A percentile compares a stretch with the other conserved stretches of the same genome.
These are phyloP conservation scores for Abrus precatorius DNA, from an alignment of 306 rosid species.

Conservation along the genomic window DNA sequence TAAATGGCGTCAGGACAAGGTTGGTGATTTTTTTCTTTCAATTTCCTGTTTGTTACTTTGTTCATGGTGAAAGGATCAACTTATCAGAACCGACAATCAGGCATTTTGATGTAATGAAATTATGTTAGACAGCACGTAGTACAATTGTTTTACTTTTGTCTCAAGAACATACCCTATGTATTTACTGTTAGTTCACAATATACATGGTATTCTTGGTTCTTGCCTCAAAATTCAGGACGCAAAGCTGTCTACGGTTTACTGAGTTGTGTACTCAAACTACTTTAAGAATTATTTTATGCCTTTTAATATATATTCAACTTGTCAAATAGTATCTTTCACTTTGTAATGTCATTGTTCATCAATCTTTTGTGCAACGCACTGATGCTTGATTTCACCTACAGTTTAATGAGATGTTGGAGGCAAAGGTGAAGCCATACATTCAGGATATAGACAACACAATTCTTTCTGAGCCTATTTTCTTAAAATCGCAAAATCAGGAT, in stretches of 20 bases:
- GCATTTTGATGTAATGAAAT: conserved; percentile 33
- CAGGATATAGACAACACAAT: conserved; percentile 57
- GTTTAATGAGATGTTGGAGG: conserved; percentile 87
- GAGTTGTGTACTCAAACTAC: conserved; percentile 4
- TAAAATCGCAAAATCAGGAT: conserved; percentile 64
- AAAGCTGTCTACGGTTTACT: conserved; percentile 13
- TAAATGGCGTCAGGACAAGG: conserved; percentile 95
- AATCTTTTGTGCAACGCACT: conserved; percentile 4
- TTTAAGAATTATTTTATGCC: conserved; percentile 19
- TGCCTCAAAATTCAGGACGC: conserved; percentile 9
- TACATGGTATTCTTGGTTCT: conserved; percentile 11
- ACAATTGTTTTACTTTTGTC: conserved; percentile 9
- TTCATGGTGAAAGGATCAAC: conserved; percentile 15
- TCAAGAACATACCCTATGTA: conserved; percentile 24
- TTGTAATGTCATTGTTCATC: background rate
- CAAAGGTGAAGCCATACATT: conserved; percentile 80
- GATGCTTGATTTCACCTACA: conserved; percentile 55
- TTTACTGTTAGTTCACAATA: conserved; percentile 10
- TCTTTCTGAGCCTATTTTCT: conserved; percentile 77
- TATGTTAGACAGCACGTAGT: conserved; percentile 24
- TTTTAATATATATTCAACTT: background rate
- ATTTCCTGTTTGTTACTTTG: conserved; percentile 31
- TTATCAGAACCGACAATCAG: conserved; percentile 19
- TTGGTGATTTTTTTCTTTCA: conserved; percentile 48
- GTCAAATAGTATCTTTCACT: background rate